phyloP scores from a whole-genome alignment of 768 basidiomycete genomes.

The Fistulinella prunicolor region DNA sequence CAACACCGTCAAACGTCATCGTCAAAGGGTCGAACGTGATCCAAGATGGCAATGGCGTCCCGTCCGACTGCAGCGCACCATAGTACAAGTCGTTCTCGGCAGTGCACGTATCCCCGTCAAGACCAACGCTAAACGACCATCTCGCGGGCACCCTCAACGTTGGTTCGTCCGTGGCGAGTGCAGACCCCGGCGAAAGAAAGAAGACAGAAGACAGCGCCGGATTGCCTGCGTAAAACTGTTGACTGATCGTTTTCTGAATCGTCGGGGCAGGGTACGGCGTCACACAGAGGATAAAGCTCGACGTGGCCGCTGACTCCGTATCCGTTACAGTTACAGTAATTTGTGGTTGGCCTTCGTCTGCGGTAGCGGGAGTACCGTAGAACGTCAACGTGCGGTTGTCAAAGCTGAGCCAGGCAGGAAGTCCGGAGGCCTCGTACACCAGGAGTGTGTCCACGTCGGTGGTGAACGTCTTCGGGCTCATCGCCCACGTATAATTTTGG shows the following conservation, averaged over 20 bases:
- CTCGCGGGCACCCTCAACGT: conserved; percentile 68
- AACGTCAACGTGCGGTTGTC: conserved; percentile 59
- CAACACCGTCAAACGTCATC: conserved; percentile 76
- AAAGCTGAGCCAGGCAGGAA: conserved; percentile 81
- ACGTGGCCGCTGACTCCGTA: conserved; percentile 47
- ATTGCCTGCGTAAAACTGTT: conserved; percentile 60
- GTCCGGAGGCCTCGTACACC: conserved; percentile 48
- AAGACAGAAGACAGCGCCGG: conserved; percentile 76
- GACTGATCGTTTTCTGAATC: conserved; percentile 49
- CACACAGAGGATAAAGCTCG: conserved; percentile 55
- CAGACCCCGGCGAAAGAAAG: conserved; percentile 56
- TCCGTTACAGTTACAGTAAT: conserved; percentile 67
- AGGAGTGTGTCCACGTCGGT: conserved; percentile 43
- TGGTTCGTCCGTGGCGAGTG: conserved; percentile 48
- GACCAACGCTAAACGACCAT: conserved; percentile 92
- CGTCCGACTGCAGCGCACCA: conserved; percentile 58
- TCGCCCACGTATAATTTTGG: conserved; percentile 65
- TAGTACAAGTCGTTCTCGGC: conserved; percentile 55
- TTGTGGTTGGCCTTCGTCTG: conserved; percentile 59
- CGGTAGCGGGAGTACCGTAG: conserved; percentile 58
- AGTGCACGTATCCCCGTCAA: conserved; percentile 61
- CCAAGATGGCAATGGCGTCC: conserved; percentile 74
- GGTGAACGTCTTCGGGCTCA: conserved; percentile 64
- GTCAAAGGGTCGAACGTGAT: conserved; percentile 63
- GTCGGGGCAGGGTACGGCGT: conserved; percentile 52